Percentiles rank a stretch among this genome's conserved stretches.
Conservation (phyloP, 176 grass and related monocot species). For the Phoenix roebelenii region DNA sequence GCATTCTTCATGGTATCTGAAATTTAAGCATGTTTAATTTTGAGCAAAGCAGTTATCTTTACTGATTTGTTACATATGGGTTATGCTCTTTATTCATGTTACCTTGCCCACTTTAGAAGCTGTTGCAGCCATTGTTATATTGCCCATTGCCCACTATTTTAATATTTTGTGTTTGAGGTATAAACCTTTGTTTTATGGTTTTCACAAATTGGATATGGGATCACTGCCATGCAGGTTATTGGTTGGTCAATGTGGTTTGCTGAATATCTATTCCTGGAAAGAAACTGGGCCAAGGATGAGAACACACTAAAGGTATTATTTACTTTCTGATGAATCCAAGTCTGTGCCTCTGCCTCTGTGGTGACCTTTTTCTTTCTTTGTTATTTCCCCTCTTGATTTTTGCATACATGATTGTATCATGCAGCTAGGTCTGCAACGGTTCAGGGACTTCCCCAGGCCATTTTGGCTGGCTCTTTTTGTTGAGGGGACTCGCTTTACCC, state of each 20-base stretch:
- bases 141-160: too few species aligned
- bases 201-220: neutral
- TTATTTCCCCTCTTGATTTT: too few species aligned
- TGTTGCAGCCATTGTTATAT: too few species aligned
- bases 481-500: constrained; percentile 76
- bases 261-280: constrained; percentile 83
- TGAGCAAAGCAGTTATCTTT: too few species aligned
- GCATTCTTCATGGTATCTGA: too few species aligned
- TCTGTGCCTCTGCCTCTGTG: neutral
- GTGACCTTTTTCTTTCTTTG: neutral
- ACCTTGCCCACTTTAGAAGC: too few species aligned
- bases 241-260: constrained; percentile 88
- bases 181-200: neutral
- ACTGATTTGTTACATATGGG: too few species aligned
- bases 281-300: constrained; percentile 87
- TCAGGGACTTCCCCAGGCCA: constrained; percentile 78
- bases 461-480: constrained; percentile 95
- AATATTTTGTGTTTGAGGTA: neutral
- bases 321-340: neutral
- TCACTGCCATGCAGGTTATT: constrained; percentile 43
- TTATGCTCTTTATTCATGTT: too few species aligned
- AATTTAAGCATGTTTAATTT: too few species aligned
- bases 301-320: constrained; percentile 53
- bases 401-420: neutral
- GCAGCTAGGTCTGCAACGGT: constrained; percentile 65